Percentiles rank a stretch among this genome's conserved stretches.
phyloP scores from a whole-genome alignment of 768 basidiomycete genomes.

The Nidularia sp. region DNA sequence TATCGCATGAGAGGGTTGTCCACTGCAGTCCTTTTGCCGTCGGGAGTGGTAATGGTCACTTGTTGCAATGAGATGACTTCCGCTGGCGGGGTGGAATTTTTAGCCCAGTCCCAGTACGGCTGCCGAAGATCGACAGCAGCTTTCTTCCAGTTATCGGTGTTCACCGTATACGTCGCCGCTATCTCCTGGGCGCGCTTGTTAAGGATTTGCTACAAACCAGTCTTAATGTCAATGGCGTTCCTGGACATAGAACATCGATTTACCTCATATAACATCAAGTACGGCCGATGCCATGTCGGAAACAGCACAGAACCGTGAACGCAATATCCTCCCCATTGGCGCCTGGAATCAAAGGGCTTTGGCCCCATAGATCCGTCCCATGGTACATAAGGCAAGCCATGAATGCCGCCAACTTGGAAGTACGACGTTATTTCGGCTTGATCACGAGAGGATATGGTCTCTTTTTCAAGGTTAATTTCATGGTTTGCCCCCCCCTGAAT shows the following conservation, averaged over 20 bases:
- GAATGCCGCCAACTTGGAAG: slow-evolving; percentile 46
- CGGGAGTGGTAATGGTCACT: slow-evolving; percentile 21
- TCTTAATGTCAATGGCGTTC: not conserved
- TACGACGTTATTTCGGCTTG: slow-evolving; percentile 31
- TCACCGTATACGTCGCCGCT: slow-evolving; percentile 33
- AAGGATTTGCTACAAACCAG: slow-evolving; percentile 38
- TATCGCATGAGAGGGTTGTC: slow-evolving; percentile 30
- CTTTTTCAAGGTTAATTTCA: slow-evolving; percentile 10
- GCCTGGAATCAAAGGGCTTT: slow-evolving; percentile 14
- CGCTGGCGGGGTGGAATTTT: slow-evolving; percentile 28
- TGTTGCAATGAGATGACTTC: slow-evolving; percentile 24
- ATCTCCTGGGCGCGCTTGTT: slow-evolving; percentile 33
- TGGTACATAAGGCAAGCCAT: slow-evolving; percentile 40
- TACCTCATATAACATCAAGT: slow-evolving; percentile 48
- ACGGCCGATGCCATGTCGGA: slow-evolving; percentile 56
- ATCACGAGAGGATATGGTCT: slow-evolving; percentile 18
- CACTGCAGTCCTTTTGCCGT: slow-evolving; percentile 19
- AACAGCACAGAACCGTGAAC: slow-evolving; percentile 50
- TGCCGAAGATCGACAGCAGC: slow-evolving; percentile 31
- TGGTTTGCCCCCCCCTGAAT: not conserved
- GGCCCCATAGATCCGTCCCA: slow-evolving; percentile 37
- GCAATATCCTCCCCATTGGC: slow-evolving; percentile 45
- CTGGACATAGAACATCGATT: not conserved
- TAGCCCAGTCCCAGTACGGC: slow-evolving; percentile 54
- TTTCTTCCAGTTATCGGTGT: slow-evolving; percentile 19